A percentile compares a stretch with the other conserved stretches of the same genome.
Conservation (phyloP, 1,284 basidiomycete genomes). For the Thecaphora thlaspeos region DNA sequence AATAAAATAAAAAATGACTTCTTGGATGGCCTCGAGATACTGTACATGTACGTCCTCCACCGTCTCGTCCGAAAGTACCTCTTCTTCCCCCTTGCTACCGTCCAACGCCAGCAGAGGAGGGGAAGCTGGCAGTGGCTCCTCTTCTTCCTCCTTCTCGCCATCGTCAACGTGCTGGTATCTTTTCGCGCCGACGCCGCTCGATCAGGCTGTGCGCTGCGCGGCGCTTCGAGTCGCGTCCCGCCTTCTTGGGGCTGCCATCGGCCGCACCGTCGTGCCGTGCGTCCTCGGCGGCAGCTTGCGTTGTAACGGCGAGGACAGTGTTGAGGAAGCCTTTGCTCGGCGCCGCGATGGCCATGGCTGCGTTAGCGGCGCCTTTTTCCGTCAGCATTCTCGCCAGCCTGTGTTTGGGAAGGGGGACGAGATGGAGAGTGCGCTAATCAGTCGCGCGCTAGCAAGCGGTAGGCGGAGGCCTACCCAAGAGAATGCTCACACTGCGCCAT, state of each 20-base stretch:
- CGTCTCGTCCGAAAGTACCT: too few relatives aligned
- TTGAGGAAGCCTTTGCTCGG: conserved; percentile 36
- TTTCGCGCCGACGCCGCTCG: conserved; percentile 53
- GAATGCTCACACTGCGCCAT: background rate
- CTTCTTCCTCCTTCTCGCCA: too few relatives aligned
- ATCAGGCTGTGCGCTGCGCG: conserved; percentile 53
- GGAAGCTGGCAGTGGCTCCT: too few relatives aligned
- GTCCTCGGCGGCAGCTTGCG: conserved; percentile 5
- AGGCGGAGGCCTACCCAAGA: background rate
- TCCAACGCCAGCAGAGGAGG: too few relatives aligned
- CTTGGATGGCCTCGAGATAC: too few relatives aligned
- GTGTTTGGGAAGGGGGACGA: conserved; percentile 5
- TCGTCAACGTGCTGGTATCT: too few relatives aligned
- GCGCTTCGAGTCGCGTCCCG: conserved; percentile 39
- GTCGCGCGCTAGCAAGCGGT: too few relatives aligned
- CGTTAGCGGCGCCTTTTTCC: conserved; percentile 15
- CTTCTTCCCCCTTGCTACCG: too few relatives aligned
- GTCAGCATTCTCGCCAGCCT: conserved; percentile 2
- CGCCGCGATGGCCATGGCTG: conserved; percentile 4
- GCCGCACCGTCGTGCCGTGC: background rate
- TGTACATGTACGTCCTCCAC: too few relatives aligned
- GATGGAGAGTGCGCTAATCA: too few relatives aligned
- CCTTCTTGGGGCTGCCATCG: conserved; percentile 18
- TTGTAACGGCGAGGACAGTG: conserved; percentile 15
- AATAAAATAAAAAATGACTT: too few relatives aligned